A percentile compares a stretch with the other conserved stretches of the same genome.
phyloP scores from a whole-genome alignment of 192 early-diverging fungal species.

The Spinellus fusiger region DNA sequence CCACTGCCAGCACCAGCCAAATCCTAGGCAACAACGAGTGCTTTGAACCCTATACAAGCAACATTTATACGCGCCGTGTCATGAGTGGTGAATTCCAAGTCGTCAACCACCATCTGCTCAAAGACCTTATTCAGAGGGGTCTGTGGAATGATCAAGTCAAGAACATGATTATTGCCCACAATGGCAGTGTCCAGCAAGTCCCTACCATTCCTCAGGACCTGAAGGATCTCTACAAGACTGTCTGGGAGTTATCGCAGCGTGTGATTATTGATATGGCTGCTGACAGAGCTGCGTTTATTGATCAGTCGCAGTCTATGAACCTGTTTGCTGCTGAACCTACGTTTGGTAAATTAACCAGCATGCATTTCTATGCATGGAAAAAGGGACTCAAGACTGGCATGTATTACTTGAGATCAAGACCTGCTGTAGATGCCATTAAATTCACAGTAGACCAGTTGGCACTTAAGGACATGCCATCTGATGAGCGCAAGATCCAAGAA shows the following conservation, averaged over 20 bases:
- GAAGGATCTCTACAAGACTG: slow-evolving; percentile 88
- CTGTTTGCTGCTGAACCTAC: slow-evolving; percentile 88
- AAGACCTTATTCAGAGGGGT: slow-evolving; percentile 84
- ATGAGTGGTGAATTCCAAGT: slow-evolving; percentile 97
- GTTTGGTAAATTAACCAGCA: slow-evolving; percentile 87
- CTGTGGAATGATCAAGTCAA: slow-evolving; percentile 93
- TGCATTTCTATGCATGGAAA: slow-evolving; percentile 98
- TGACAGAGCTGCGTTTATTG: slow-evolving; percentile 92
- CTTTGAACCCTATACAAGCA: slow-evolving; percentile 86
- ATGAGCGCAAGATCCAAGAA: slow-evolving; percentile 10
- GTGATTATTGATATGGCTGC: slow-evolving; percentile 92
- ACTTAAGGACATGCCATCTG: slow-evolving; percentile 37
- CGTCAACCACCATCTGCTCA: slow-evolving; percentile 91
- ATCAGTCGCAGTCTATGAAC: slow-evolving; percentile 94
- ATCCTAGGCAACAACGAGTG: slow-evolving; percentile 97
- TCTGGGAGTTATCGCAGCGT: slow-evolving; percentile 91
- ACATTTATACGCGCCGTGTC: slow-evolving; percentile 95
- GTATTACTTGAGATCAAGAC: slow-evolving; percentile 93
- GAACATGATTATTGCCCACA: slow-evolving; percentile 91
- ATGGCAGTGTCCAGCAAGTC: slow-evolving; percentile 81
- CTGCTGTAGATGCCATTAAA: slow-evolving; percentile 88
- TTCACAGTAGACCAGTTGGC: slow-evolving; percentile 88
- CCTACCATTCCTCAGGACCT: slow-evolving; percentile 72
- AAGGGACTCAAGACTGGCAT: slow-evolving; percentile 97
- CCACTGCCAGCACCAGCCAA: slow-evolving; percentile 91